These are phyloP conservation scores for Colletotrichum sp. DNA, from an alignment of 2,329 filamentous ascomycete species.

Conservation along the genomic window DNA sequence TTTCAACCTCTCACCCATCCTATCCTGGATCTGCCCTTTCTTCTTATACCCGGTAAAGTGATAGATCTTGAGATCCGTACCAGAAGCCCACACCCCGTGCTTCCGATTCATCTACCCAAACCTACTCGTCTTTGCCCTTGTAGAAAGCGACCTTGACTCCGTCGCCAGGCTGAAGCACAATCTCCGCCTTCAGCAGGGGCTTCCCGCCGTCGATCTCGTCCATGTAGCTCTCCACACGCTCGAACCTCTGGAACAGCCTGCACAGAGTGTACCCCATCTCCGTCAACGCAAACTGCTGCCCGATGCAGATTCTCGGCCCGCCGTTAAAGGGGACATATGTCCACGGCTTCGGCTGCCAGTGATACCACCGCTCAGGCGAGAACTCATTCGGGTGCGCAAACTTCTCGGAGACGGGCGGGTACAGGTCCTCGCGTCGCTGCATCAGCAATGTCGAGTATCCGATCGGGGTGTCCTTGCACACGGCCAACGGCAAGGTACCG, in stretches of 20 bases:
- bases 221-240: slow-evolving; percentile 64
- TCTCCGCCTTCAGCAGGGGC: slow-evolving; percentile 61
- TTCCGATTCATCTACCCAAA: neutral
- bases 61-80: neutral
- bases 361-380: slow-evolving; percentile 70
- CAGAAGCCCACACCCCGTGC: neutral
- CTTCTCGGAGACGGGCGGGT: slow-evolving; percentile 52
- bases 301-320: slow-evolving; percentile 75
- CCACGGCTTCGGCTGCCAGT: slow-evolving; percentile 69
- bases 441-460: slow-evolving; percentile 72
- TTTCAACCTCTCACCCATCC: neutral
- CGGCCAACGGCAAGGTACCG: slow-evolving; percentile 63
- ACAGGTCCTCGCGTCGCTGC: slow-evolving; percentile 71
- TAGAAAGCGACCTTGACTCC: slow-evolving; percentile 64
- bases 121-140: slow-evolving; percentile 35
- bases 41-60: neutral
- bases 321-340: slow-evolving; percentile 79
- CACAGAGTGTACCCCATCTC: slow-evolving; percentile 77
- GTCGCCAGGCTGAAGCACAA: slow-evolving; percentile 62
- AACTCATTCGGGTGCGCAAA: slow-evolving; percentile 56
- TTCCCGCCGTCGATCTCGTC: slow-evolving; percentile 55
- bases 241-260: slow-evolving; percentile 74
- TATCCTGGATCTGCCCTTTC: neutral
- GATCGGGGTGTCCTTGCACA: slow-evolving; percentile 69
- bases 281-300: slow-evolving; percentile 81